Conservation (phyloP, 169 alveolate species). For the Plasmodium malariae region DNA sequence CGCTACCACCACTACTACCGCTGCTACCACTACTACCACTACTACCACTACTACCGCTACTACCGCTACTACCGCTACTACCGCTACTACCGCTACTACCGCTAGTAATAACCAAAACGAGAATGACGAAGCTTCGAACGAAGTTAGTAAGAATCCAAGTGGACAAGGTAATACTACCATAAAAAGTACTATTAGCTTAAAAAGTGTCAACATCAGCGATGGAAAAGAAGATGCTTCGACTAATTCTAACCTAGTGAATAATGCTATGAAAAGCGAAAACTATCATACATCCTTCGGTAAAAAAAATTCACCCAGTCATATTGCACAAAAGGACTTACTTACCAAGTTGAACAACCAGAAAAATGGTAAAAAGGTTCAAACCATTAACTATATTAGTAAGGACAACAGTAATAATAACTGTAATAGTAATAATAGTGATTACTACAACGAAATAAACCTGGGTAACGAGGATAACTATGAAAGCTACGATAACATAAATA, state of each 20-base stretch:
- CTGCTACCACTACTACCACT: too few relatives aligned
- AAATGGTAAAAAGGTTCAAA: neutral
- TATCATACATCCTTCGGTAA: too few relatives aligned
- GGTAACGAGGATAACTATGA: constrained; percentile 8
- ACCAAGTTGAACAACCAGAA: constrained; percentile 11
- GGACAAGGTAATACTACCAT: too few relatives aligned
- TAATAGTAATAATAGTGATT: neutral
- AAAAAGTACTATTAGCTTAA: too few relatives aligned
- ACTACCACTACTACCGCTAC: neutral
- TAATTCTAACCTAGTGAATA: too few relatives aligned
- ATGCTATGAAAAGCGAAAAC: too few relatives aligned
- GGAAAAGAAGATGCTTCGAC: too few relatives aligned
- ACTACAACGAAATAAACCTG: neutral
- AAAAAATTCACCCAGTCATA: too few relatives aligned
- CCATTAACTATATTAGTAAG: neutral
- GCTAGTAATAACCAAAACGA: neutral
- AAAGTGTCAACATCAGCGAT: too few relatives aligned
- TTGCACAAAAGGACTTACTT: too few relatives aligned
- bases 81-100: neutral
- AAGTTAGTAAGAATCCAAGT: too few relatives aligned
- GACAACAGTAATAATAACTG: constrained; percentile 1
- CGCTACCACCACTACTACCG: too few relatives aligned
- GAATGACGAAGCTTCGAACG: neutral
- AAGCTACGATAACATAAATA: neutral
- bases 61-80: neutral